Conservation (phyloP, 768 basidiomycete genomes). For the Boletus sensibilis region DNA sequence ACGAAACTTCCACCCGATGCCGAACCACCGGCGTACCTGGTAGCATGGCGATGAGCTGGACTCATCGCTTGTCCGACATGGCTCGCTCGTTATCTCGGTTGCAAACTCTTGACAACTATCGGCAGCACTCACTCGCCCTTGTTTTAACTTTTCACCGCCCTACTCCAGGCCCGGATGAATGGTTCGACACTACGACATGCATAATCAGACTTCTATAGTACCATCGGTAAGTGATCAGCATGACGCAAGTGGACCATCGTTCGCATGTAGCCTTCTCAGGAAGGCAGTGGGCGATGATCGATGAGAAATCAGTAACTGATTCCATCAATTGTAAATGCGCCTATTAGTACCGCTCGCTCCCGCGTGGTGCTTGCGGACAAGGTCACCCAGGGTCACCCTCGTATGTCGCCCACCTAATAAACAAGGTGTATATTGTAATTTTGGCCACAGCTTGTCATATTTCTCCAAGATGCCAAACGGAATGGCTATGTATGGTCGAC, state of each 20-base stretch:
- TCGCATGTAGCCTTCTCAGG: background rate
- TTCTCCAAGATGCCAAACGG: too few species aligned
- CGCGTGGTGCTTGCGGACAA: background rate
- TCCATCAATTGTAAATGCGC: background rate
- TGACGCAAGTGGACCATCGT: background rate
- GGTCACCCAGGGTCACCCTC: background rate
- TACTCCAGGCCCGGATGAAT: background rate
- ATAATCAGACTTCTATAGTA: background rate
- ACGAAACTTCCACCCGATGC: background rate
- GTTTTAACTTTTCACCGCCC: background rate
- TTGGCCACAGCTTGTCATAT: background rate
- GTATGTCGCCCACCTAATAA: background rate
- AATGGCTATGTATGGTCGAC: background rate
- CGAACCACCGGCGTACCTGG: conserved; percentile 4
- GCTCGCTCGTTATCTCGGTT: background rate
- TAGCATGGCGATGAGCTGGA: background rate
- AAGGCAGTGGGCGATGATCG: background rate
- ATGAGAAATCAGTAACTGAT: background rate
- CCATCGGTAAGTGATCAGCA: background rate
- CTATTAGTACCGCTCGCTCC: background rate
- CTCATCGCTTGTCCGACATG: conserved; percentile 15
- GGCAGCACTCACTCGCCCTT: background rate
- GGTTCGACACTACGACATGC: background rate
- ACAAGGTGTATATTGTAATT: background rate
- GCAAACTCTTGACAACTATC: background rate